Evolutionary conservation across 2,329 filamentous ascomycete species (phyloP).

Genomic region (Phialemoniopsis sp.): DNA sequence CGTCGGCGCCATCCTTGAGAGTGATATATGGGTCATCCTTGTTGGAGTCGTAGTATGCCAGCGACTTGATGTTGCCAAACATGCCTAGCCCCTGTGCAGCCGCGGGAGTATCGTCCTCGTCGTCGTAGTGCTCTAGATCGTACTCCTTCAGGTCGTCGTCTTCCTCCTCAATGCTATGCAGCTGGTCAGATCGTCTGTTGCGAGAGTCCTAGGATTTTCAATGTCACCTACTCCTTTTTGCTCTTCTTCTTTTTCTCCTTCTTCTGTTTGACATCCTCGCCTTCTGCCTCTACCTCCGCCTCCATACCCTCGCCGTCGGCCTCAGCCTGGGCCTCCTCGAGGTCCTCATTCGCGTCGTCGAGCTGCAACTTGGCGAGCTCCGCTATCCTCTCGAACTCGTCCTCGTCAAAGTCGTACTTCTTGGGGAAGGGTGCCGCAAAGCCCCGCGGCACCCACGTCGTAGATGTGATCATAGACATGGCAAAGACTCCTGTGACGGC

Average conservation of each 20-base stretch:
- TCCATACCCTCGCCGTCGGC: slow-evolving; percentile 16
- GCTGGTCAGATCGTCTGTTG: background rate
- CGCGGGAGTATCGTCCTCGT: slow-evolving; percentile 64
- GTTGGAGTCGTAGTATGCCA: slow-evolving; percentile 92
- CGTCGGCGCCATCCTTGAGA: slow-evolving; percentile 63
- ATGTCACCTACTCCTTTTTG: slow-evolving; percentile 34
- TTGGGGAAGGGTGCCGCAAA: slow-evolving; percentile 72
- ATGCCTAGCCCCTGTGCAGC: slow-evolving; percentile 74
- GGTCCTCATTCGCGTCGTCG: slow-evolving; percentile 85
- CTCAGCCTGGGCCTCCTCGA: slow-evolving; percentile 61
- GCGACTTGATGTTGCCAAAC: slow-evolving; percentile 91
- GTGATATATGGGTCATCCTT: slow-evolving; percentile 97
- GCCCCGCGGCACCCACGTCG: slow-evolving; percentile 72
- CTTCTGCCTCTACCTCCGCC: slow-evolving; percentile 16
- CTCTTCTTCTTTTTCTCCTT: slow-evolving; percentile 20
- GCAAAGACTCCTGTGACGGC: slow-evolving; percentile 28
- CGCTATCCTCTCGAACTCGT: slow-evolving; percentile 72
- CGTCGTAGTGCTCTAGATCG: slow-evolving; percentile 92
- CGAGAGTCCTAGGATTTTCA: background rate
- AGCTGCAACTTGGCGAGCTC: slow-evolving; percentile 73
- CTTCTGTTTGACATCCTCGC: slow-evolving; percentile 17
- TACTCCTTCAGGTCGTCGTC: slow-evolving; percentile 95
- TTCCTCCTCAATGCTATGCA: slow-evolving; percentile 45
- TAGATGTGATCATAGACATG: slow-evolving; percentile 70
- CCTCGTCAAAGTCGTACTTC: slow-evolving; percentile 72